phyloP scores from a whole-genome alignment of 2,329 filamentous ascomycete species.

The Curvularia spicifera region DNA sequence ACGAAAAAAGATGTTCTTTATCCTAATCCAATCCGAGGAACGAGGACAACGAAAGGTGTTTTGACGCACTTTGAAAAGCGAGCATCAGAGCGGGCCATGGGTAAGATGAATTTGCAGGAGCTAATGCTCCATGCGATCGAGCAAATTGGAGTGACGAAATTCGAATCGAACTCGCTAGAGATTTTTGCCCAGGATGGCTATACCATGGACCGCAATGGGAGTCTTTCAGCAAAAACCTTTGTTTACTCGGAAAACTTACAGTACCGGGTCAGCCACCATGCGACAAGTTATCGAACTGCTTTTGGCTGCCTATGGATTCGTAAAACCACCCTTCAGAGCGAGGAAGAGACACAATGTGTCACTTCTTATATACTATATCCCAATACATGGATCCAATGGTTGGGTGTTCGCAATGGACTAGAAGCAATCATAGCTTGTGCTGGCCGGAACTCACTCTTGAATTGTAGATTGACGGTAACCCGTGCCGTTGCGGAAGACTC shows the following conservation, averaged over 20 bases:
- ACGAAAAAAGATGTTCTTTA: neutral
- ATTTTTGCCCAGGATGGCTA: neutral
- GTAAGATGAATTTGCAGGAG: neutral
- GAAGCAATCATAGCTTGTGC: neutral
- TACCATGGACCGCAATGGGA: neutral
- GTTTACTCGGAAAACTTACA: neutral
- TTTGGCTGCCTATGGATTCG: neutral
- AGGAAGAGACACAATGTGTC: neutral
- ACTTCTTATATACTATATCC: slow-evolving; percentile 2
- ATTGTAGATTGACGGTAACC: neutral
- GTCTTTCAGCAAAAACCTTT: neutral
- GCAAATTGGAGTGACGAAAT: neutral
- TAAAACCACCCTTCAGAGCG: neutral
- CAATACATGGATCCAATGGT: neutral
- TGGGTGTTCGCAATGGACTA: neutral
- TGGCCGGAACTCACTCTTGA: neutral
- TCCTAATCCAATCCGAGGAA: neutral
- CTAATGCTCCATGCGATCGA: neutral
- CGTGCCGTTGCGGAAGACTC: slow-evolving; percentile 19
- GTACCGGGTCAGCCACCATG: neutral
- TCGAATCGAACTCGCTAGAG: neutral
- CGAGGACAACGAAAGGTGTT: neutral
- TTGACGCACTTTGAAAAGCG: neutral
- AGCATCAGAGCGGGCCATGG: neutral
- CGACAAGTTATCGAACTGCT: neutral